phyloP scores from a whole-genome alignment of 768 basidiomycete genomes.

The Rhodosporidiobolus sp. region DNA sequence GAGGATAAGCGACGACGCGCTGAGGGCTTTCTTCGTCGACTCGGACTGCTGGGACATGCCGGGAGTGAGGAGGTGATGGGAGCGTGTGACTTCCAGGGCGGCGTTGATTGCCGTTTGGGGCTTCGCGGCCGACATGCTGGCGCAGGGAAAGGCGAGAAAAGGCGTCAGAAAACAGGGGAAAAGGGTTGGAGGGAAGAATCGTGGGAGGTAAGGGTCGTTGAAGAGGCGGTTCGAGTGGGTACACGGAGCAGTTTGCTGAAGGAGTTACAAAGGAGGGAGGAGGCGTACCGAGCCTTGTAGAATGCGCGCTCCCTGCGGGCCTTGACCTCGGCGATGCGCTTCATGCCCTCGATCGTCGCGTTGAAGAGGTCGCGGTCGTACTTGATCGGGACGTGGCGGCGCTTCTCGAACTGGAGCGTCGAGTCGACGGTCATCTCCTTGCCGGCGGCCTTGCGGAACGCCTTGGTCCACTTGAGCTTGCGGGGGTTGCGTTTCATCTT shows the following conservation, averaged over 20 bases:
- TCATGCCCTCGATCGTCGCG: conserved; percentile 94
- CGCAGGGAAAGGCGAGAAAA: not conserved
- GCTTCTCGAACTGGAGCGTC: conserved; percentile 98
- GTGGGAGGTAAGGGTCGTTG: no score
- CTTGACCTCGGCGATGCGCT: conserved; percentile 88
- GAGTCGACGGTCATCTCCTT: conserved; percentile 99
- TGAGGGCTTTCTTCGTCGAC: conserved; percentile 39
- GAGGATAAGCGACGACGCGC: conserved; percentile 38
- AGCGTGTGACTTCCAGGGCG: conserved; percentile 43
- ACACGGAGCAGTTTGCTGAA: no score
- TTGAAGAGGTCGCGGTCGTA: conserved; percentile 91
- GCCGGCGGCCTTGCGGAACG: conserved; percentile 95
- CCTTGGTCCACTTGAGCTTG: conserved; percentile 99
- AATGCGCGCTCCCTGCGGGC: conserved; percentile 84
- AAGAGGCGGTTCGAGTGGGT: no score
- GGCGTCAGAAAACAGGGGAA: not conserved
- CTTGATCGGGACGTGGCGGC: conserved; percentile 92
- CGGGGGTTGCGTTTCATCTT: conserved; percentile 99
- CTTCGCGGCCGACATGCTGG: conserved; percentile 43
- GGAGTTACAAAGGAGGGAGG: no score
- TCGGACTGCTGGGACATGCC: conserved; percentile 32
- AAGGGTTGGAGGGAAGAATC: not conserved
- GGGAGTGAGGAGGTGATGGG: conserved; percentile 42
- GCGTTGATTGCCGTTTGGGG: conserved; percentile 36
- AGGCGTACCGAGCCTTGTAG: conserved; percentile 73